Conservation (phyloP, 2,329 filamentous ascomycete species). For the Sclerotinia sclerotiorum region DNA sequence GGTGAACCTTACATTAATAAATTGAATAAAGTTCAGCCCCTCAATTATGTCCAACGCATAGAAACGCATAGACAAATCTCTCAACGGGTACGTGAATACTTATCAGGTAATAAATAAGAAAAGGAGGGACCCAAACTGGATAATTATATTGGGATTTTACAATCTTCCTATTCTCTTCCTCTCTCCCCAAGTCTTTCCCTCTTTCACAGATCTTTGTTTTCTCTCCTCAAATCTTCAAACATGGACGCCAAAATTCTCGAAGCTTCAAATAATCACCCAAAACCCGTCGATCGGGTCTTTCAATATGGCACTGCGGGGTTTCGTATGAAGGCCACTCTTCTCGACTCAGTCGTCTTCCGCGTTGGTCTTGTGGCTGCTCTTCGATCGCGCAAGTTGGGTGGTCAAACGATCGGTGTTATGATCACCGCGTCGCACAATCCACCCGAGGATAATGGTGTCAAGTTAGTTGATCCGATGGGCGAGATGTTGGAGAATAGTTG, state of each 20-base stretch:
- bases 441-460: conserved; percentile 85
- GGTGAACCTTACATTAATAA: background rate
- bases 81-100: conserved; percentile 20
- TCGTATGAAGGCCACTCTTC: conserved; percentile 71
- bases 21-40: conserved; percentile 8
- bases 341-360: conserved; percentile 89
- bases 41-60: conserved; percentile 24
- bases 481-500: conserved; percentile 97
- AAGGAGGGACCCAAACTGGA: background rate
- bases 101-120: background rate
- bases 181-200: background rate
- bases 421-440: conserved; percentile 94
- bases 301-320: conserved; percentile 68
- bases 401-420: conserved; percentile 94
- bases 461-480: conserved; percentile 95
- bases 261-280: conserved; percentile 62
- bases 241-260: conserved; percentile 56
- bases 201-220: conserved; percentile 2
- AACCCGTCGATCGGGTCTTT: conserved; percentile 54
- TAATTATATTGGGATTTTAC: conserved; percentile 4
- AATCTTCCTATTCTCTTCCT: conserved; percentile 1
- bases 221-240: conserved; percentile 30
- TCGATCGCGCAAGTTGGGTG: conserved; percentile 83
- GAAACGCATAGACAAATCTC: conserved; percentile 15
- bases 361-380: conserved; percentile 87